Percentiles rank a stretch among this genome's conserved stretches.
phyloP scores from a whole-genome alignment of 1,284 basidiomycete species.

The Ganoderma leucocontextum region DNA sequence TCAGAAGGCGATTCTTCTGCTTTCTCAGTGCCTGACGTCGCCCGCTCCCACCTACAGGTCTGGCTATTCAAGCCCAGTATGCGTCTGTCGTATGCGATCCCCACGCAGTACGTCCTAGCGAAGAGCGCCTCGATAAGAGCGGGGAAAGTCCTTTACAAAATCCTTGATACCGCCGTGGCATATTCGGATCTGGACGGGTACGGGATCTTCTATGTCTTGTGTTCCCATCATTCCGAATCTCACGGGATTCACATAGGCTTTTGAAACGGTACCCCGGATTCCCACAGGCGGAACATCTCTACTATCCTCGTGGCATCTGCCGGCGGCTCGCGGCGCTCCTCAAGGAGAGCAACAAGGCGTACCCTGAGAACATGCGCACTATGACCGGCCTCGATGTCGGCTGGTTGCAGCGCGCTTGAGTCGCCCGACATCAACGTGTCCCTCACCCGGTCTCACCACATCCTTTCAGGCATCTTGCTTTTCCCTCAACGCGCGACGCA shows the following conservation, averaged over 20 bases:
- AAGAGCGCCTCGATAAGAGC: slow-evolving; percentile 69
- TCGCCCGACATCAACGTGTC: background rate
- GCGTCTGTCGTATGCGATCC: slow-evolving; percentile 73
- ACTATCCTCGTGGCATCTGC: slow-evolving; percentile 66
- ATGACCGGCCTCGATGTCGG: slow-evolving; percentile 85
- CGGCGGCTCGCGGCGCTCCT: slow-evolving; percentile 69
- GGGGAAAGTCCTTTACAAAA: slow-evolving; percentile 81
- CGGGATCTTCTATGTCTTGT: slow-evolving; percentile 50
- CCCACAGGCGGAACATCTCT: slow-evolving; percentile 83
- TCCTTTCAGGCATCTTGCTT: background rate
- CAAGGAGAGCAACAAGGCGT: slow-evolving; percentile 65
- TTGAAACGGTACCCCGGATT: slow-evolving; percentile 75
- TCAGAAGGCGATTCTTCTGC: background rate
- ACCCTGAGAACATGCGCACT: slow-evolving; percentile 74
- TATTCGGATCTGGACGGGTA: slow-evolving; percentile 51
- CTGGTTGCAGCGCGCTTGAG: slow-evolving; percentile 62
- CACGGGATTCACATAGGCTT: slow-evolving; percentile 11
- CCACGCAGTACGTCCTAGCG: slow-evolving; percentile 63
- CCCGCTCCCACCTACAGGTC: slow-evolving; percentile 52
- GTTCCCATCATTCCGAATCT: slow-evolving; percentile 13
- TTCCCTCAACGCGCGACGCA: background rate
- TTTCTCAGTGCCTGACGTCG: slow-evolving; percentile 5
- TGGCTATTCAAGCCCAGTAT: slow-evolving; percentile 93
- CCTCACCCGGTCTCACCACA: background rate
- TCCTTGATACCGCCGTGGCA: slow-evolving; percentile 63